A percentile compares a stretch with the other conserved stretches of the same genome.
Conservation (phyloP, 441 rosid genomes). For the Kokia cookei region DNA sequence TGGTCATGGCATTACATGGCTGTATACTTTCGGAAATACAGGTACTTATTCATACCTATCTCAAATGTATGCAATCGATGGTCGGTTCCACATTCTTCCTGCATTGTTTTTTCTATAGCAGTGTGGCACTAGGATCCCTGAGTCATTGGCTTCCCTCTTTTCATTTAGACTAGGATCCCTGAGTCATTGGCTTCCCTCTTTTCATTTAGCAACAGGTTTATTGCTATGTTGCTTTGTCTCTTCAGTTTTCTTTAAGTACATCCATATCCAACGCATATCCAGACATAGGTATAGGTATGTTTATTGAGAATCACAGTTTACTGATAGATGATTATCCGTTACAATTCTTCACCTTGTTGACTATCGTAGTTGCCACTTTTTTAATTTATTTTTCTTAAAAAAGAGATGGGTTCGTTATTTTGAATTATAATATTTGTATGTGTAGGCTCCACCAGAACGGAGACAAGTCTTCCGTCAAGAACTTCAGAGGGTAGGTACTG, state of each 20-base stretch:
- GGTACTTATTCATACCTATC: slow-evolving; percentile 22
- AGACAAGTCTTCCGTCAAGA: slow-evolving; percentile 48
- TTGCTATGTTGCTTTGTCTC: background rate
- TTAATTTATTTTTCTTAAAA: background rate
- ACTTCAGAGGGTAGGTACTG: slow-evolving; percentile 42
- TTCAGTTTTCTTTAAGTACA: background rate
- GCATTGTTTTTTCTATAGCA: background rate
- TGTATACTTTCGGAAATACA: slow-evolving; percentile 70
- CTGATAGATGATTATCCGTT: background rate
- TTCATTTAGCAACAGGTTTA: background rate
- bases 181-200: background rate
- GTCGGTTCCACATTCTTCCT: background rate
- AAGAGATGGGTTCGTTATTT: background rate
- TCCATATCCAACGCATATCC: background rate
- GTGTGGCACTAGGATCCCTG: background rate
- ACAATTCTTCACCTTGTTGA: background rate
- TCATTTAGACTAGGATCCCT: too few species aligned
- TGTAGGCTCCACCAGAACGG: slow-evolving; percentile 52
- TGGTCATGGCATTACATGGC: slow-evolving; percentile 67
- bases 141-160: too few species aligned
- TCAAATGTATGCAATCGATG: background rate
- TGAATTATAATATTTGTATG: slow-evolving; percentile 7
- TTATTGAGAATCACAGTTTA: background rate
- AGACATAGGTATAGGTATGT: background rate
- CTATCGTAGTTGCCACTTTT: background rate